A percentile compares a stretch with the other conserved stretches of the same genome.
phyloP scores from a whole-genome alignment of 805 yeast genomes.

The Nakazawaea wyomingensis region DNA sequence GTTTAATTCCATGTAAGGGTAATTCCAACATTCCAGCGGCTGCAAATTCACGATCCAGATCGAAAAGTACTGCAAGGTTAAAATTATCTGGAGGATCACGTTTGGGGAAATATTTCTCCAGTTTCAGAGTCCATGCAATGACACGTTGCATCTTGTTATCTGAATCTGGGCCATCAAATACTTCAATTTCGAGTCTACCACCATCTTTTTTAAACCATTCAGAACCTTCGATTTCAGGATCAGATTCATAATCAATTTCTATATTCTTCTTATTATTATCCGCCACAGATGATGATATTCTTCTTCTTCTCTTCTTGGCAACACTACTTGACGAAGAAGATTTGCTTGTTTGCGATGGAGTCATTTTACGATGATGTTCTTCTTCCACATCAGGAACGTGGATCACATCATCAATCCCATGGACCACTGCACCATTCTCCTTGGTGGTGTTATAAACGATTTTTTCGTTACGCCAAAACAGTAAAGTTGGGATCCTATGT shows the following conservation, averaged over 20 bases:
- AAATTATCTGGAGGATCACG: conserved; percentile 46
- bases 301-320: background rate
- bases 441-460: conserved; percentile 47
- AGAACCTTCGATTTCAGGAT: conserved; percentile 33
- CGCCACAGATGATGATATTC: too few species aligned
- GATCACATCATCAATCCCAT: conserved; percentile 54
- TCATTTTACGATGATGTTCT: conserved; percentile 9
- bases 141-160: conserved; percentile 37
- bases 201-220: conserved; percentile 48
- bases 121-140: conserved; percentile 64
- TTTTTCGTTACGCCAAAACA: conserved; percentile 80
- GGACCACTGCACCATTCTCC: conserved; percentile 46
- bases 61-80: conserved; percentile 59
- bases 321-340: background rate
- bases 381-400: conserved; percentile 35
- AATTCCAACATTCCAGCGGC: conserved; percentile 73
- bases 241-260: conserved; percentile 29
- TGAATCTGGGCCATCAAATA: conserved; percentile 45
- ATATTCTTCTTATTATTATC: too few species aligned
- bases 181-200: conserved; percentile 38
- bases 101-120: conserved; percentile 38
- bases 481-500: conserved; percentile 63
- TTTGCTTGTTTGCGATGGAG: background rate
- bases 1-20: conserved; percentile 57
- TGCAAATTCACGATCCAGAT: conserved; percentile 53